Conservation (phyloP, 1,284 basidiomycete genomes). For the Vanrija sp. region DNA sequence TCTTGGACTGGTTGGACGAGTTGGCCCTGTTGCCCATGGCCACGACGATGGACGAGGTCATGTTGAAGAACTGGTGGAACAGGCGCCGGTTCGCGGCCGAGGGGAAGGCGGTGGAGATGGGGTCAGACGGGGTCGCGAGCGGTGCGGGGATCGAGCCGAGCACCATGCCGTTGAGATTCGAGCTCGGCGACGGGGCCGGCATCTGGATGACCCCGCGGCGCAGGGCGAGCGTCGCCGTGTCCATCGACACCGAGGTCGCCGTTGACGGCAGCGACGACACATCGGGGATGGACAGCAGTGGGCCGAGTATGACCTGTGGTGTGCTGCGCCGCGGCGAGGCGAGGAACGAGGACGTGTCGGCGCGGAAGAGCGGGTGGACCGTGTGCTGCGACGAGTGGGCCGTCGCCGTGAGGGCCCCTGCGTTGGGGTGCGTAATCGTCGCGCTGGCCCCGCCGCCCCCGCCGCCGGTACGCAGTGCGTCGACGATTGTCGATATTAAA, state of each 20-base stretch:
- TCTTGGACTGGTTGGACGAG: conserved; percentile 1
- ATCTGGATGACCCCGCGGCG: background rate
- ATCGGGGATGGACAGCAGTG: background rate
- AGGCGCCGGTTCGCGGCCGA: conserved; percentile 13
- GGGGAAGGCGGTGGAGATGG: conserved; percentile 13
- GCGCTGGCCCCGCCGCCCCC: no score
- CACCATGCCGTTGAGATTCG: background rate
- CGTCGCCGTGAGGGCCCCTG: no score
- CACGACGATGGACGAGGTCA: conserved; percentile 12
- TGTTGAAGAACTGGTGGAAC: conserved; percentile 18
- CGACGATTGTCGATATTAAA: no score
- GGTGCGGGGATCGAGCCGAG: background rate
- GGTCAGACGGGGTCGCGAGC: conserved; percentile 1
- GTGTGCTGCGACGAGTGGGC: no score
- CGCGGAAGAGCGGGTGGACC: no score
- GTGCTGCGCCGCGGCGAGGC: no score
- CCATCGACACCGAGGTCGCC: background rate
- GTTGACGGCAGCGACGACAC: background rate
- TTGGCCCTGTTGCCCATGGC: conserved; percentile 10
- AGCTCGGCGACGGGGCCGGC: background rate
- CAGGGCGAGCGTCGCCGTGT: background rate
- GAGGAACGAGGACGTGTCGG: no score
- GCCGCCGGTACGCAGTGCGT: no score
- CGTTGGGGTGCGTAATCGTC: no score
- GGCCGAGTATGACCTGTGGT: no score